Conservation (phyloP, 441 rosid genomes). For the Populus hybrid region DNA sequence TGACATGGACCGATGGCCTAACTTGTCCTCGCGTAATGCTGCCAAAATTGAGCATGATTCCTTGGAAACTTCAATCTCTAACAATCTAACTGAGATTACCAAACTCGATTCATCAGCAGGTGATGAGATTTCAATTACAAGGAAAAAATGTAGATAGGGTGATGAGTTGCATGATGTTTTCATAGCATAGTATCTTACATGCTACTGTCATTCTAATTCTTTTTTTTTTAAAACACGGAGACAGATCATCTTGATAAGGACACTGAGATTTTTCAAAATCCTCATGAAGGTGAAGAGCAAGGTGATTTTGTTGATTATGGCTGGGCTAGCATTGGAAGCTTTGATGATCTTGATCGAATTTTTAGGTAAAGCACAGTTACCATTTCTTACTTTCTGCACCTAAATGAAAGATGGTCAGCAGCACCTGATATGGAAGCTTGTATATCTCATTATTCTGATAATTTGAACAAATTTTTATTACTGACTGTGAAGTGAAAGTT, state of each 20-base stretch:
- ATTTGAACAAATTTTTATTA: background rate
- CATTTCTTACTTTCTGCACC: conserved; percentile 10
- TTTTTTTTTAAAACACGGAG: conserved; percentile 36
- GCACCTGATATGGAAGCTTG: background rate
- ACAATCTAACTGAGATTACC: conserved; percentile 42
- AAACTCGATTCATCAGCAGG: conserved; percentile 43
- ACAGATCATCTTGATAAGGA: conserved; percentile 50
- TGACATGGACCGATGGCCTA: conserved; percentile 54
- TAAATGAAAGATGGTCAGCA: background rate
- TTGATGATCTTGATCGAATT: conserved; percentile 90
- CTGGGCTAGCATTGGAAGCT: conserved; percentile 48
- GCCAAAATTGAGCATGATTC: conserved; percentile 46
- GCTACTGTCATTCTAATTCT: conserved; percentile 23
- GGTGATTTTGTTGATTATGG: conserved; percentile 66
- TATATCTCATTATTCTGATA: background rate
- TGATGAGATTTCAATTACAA: conserved; percentile 35
- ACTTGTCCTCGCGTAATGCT: conserved; percentile 45
- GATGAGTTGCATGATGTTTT: conserved; percentile 5
- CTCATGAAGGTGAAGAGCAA: conserved; percentile 58
- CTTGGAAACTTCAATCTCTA: conserved; percentile 46
- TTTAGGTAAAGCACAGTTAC: conserved; percentile 67
- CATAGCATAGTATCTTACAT: background rate
- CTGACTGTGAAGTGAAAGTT: background rate
- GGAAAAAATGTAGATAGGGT: conserved; percentile 11
- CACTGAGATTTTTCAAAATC: conserved; percentile 50